Conservation (phyloP, 1,139 yeast species). For the Pneumocystis carinii region DNA sequence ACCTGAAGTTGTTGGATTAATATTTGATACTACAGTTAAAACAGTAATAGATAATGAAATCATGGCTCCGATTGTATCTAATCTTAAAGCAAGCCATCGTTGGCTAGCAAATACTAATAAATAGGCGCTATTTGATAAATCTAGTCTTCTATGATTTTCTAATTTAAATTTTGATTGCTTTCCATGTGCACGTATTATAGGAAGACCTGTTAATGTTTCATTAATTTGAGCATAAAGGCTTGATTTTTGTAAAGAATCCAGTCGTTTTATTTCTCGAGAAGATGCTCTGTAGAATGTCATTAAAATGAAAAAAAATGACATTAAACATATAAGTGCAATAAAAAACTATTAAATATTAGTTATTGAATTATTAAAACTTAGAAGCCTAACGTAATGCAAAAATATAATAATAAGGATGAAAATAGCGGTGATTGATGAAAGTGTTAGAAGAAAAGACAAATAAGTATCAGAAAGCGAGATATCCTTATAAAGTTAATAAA, state of each 20-base stretch:
- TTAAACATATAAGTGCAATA: neutral
- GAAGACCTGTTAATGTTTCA: conserved; percentile 79
- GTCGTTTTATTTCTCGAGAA: conserved; percentile 85
- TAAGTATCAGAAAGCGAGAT: conserved; percentile 50
- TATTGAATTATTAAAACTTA: neutral
- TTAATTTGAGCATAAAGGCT: conserved; percentile 96
- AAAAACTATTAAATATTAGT: neutral
- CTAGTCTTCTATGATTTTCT: conserved; percentile 44
- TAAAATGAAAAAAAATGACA: neutral
- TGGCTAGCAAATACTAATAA: conserved; percentile 43
- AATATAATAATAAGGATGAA: neutral
- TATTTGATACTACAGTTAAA: conserved; percentile 36
- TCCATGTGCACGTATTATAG: conserved; percentile 76
- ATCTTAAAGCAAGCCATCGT: conserved; percentile 59
- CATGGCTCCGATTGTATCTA: conserved; percentile 53
- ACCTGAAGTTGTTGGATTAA: conserved; percentile 59
- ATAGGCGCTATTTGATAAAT: conserved; percentile 46
- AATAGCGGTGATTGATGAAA: conserved; percentile 56
- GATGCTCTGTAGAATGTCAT: conserved; percentile 44
- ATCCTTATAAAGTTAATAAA: conserved; percentile 63
- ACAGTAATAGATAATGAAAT: conserved; percentile 47
- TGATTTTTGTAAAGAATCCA: conserved; percentile 83
- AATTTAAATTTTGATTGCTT: conserved; percentile 58
- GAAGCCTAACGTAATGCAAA: neutral
- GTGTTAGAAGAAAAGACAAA: conserved; percentile 75